Percentiles rank a stretch among this genome's conserved stretches.
phyloP scores from a whole-genome alignment of 2,329 filamentous ascomycete species.

The Neonectria neomacrospora region DNA sequence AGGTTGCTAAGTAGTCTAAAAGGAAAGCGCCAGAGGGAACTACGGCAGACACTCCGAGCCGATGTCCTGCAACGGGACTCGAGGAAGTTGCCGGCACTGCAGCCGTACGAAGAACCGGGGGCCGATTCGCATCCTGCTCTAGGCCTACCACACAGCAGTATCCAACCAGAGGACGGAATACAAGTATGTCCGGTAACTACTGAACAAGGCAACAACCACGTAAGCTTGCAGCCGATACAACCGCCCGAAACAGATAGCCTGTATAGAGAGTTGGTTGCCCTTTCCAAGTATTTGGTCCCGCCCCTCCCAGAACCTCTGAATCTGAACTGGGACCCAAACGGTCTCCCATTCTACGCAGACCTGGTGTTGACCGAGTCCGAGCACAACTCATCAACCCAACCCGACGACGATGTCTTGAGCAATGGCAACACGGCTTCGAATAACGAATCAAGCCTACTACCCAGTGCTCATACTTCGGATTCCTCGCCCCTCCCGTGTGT shows the following conservation, averaged over 20 bases:
- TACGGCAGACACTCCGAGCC: background rate
- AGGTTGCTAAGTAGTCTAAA: background rate
- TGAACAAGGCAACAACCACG: background rate
- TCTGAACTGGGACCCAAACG: background rate
- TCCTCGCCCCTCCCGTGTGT: slow-evolving; percentile 18
- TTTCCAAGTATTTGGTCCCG: background rate
- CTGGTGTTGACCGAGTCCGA: background rate
- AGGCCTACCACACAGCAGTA: background rate
- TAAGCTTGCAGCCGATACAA: background rate
- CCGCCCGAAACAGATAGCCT: too few relatives aligned
- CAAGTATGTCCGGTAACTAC: background rate
- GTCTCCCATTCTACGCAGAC: background rate
- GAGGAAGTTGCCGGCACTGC: background rate
- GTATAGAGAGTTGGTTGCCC: background rate
- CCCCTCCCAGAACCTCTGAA: background rate
- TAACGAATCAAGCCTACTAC: background rate
- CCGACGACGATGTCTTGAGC: background rate
- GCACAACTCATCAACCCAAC: background rate
- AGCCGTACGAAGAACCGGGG: background rate
- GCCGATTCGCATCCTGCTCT: background rate
- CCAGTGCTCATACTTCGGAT: background rate
- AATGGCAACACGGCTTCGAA: background rate
- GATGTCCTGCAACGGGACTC: background rate
- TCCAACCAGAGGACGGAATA: too few relatives aligned
- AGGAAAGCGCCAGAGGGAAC: slow-evolving; percentile 38